These are phyloP conservation scores for Euphorbia celastroides DNA, from an alignment of 441 rosid genomes.

Conservation along the genomic window DNA sequence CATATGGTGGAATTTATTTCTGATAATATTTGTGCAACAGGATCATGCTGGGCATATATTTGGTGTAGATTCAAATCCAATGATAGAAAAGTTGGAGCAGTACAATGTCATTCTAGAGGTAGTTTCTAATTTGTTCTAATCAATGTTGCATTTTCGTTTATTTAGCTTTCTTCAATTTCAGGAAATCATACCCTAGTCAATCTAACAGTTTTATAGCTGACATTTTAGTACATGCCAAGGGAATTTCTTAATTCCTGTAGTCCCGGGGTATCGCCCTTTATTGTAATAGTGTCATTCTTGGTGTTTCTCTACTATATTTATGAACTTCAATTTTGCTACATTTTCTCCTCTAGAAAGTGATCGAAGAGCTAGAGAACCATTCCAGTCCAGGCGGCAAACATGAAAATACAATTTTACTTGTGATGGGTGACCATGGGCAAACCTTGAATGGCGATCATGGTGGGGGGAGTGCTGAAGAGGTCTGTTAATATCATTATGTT, in stretches of 20 bases:
- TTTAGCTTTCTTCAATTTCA: conserved; percentile 19
- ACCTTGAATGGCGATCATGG: conserved; percentile 97
- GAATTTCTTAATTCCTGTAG: neutral
- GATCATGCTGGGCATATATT: conserved; percentile 97
- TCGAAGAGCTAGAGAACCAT: conserved; percentile 51
- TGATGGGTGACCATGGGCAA: conserved; percentile 99
- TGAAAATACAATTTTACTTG: conserved; percentile 82
- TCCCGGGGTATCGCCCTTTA: conserved; percentile 1
- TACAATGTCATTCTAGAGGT: conserved; percentile 81
- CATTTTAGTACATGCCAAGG: conserved; percentile 1
- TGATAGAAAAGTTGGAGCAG: conserved; percentile 89
- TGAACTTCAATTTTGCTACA: conserved; percentile 1
- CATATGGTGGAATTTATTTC: neutral
- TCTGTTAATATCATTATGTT: conserved; percentile 19
- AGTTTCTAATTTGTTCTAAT: conserved; percentile 20
- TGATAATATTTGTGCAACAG: conserved; percentile 32
- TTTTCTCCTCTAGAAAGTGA: conserved; percentile 50
- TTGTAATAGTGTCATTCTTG: neutral
- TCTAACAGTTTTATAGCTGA: neutral
- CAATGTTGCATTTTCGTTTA: neutral
- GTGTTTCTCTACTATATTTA: conserved; percentile 8
- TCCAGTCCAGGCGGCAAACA: conserved; percentile 81
- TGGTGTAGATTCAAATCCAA: conserved; percentile 82
- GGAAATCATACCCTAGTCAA: neutral
- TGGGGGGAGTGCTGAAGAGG: conserved; percentile 98